Base-by-base conservation (phyloP, 352 stramenopile species). In the Phytophthora litchii region DNA sequence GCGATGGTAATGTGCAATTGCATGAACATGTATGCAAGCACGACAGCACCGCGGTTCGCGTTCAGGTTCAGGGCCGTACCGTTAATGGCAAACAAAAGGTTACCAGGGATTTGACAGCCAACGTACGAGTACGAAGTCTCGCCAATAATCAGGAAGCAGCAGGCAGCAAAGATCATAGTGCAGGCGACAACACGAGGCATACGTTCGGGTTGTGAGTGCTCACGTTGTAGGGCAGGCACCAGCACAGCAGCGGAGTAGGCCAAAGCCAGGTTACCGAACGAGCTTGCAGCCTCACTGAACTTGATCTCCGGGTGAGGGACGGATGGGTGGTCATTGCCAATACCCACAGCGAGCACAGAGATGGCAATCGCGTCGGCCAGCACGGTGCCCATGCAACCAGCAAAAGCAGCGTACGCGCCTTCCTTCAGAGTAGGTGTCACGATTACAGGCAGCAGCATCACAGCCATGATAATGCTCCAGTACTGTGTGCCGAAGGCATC, bases 381-480 rank as follows among this genome's bases (percentile, higher is more conserved):
- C 46, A 89, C 29, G 29, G 77, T 89, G 5, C 79, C 75, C 21
- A 88, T 16, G 43, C 71, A 83, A 16, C 79, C 79, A 17, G 73
- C 74, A 29, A 83, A 76, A 16, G 79, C 79, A 11, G 72, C 75
- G 29, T 50, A 60, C 9, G 77, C 76, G 17, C 73, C 76, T 68
- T 89, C 79, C 54, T 89, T 86, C 23, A 89, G 70, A 12, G 79
- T 89, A 6, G 79, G 79, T 13, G 70, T 86, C 4, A 89, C 55
- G 45, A 80, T 77, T 3, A 87, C 65, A 5, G 79, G 79, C 31
- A 87, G 40, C 16, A 86, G 37, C 64, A 78, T 72, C 0, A 44
- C 44, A 34, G 70, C 75, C 79, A 89, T 89, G 52, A 89, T 67
- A 29, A 87, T 69, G 40, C 77, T 89, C 79, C 79, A 89, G 36